Evolutionary conservation across 768 basidiomycete species (phyloP).

Genomic region (Polyporus arcularius): DNA sequence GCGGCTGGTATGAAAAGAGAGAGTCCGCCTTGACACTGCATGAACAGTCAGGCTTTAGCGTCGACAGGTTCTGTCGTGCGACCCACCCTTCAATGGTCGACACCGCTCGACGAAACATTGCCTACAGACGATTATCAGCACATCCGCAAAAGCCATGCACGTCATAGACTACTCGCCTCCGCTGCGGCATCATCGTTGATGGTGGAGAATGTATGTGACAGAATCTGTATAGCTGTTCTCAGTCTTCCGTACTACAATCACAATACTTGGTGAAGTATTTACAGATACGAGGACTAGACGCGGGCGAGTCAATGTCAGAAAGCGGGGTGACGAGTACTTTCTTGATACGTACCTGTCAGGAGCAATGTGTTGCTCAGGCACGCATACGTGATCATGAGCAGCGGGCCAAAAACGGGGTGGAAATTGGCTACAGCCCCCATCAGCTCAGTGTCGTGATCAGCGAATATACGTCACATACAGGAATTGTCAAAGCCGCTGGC

Average conservation of each 20-base stretch:
- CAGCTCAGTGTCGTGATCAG: slow-evolving; percentile 5
- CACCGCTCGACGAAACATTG: slow-evolving; percentile 94
- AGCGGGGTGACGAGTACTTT: slow-evolving; percentile 9
- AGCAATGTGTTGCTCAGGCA: slow-evolving; percentile 91
- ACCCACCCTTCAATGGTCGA: slow-evolving; percentile 89
- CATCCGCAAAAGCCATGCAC: not conserved
- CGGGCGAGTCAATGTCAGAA: slow-evolving; percentile 1
- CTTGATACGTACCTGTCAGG: slow-evolving; percentile 65
- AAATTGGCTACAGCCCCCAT: slow-evolving; percentile 58
- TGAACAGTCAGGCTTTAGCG: not conserved
- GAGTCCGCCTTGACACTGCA: slow-evolving; percentile 83
- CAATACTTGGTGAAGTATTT: slow-evolving; percentile 26
- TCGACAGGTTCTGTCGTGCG: not conserved
- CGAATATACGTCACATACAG: slow-evolving; percentile 46
- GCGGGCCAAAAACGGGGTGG: slow-evolving; percentile 85
- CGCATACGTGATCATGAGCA: slow-evolving; percentile 90
- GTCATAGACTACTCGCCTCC: slow-evolving; percentile 52
- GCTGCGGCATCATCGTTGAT: slow-evolving; percentile 93
- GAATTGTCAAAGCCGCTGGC: slow-evolving; percentile 85
- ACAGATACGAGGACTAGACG: slow-evolving; percentile 75
- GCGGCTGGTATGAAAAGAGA: slow-evolving; percentile 92
- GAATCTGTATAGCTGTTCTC: slow-evolving; percentile 53
- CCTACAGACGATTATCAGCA: slow-evolving; percentile 44
- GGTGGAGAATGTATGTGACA: slow-evolving; percentile 93
- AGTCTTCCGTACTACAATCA: not conserved